A percentile compares a stretch with the other conserved stretches of the same genome.
These are phyloP conservation scores for Talaromyces sp. DNA, from an alignment of 2,329 filamentous ascomycete genomes.

Conservation along the genomic window DNA sequence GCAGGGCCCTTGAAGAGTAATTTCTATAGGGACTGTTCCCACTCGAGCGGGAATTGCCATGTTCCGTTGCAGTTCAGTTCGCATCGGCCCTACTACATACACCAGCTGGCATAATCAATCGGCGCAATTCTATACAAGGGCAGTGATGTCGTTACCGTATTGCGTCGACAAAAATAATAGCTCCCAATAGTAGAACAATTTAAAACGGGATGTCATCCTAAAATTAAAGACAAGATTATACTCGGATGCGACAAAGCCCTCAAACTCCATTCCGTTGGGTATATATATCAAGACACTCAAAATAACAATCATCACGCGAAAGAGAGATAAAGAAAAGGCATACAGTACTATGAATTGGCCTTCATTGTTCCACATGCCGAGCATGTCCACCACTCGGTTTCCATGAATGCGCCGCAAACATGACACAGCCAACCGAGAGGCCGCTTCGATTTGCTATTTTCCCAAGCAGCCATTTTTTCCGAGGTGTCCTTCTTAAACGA, in stretches of 20 bases:
- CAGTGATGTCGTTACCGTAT: not conserved
- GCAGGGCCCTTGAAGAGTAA: slow-evolving; percentile 25
- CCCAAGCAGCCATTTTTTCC: slow-evolving; percentile 33
- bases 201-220: not conserved
- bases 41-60: slow-evolving; percentile 7
- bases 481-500: slow-evolving; percentile 26
- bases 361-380: slow-evolving; percentile 58
- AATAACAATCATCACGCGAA: not conserved
- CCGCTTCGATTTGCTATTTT: slow-evolving; percentile 40
- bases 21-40: slow-evolving; percentile 6
- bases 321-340: not conserved
- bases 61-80: slow-evolving; percentile 33
- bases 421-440: slow-evolving; percentile 57
- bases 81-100: slow-evolving; percentile 29
- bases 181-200: not conserved
- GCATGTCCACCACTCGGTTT: slow-evolving; percentile 62
- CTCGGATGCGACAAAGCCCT: not conserved
- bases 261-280: not conserved
- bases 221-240: not conserved
- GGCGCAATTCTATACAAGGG: slow-evolving; percentile 11
- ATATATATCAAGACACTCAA: not conserved
- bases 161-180: not conserved
- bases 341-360: slow-evolving; percentile 34
- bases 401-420: slow-evolving; percentile 59
- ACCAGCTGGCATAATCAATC: not conserved